Percentiles rank a stretch among this genome's conserved stretches.
Evolutionary conservation across 139 green algal genomes (phyloP).

Genomic region (Zygnema cylindricum): DNA sequence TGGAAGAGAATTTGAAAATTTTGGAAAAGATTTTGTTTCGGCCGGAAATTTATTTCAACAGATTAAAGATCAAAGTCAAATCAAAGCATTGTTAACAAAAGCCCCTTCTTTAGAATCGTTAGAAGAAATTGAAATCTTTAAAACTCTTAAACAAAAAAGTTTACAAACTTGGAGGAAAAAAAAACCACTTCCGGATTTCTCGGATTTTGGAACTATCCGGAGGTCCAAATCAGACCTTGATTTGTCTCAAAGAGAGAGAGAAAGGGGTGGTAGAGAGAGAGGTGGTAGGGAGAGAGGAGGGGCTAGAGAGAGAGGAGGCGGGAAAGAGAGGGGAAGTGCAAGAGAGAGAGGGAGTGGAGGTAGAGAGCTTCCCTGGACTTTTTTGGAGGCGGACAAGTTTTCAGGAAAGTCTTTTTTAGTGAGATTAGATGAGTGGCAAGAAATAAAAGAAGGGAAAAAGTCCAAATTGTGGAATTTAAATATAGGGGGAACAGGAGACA

Average conservation of each 20-base stretch:
- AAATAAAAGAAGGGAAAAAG: neutral
- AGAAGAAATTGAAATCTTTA: slow-evolving; percentile 12
- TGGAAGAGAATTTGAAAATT: too few species aligned
- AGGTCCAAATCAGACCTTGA: neutral
- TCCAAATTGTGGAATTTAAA: neutral
- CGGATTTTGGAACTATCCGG: neutral
- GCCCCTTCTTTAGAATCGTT: slow-evolving; percentile 6
- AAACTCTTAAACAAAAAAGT: neutral
- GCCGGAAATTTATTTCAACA: slow-evolving; percentile 22
- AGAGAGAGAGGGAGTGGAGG: neutral
- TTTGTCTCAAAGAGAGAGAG: neutral
- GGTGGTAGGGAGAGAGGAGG: too few species aligned
- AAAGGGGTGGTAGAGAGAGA: neutral
- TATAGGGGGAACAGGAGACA: neutral
- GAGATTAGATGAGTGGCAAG: slow-evolving; percentile 36
- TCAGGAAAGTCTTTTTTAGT: slow-evolving; percentile 9
- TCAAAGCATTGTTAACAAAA: neutral
- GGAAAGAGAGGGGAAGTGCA: neutral
- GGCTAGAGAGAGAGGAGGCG: too few species aligned
- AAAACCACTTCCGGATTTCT: neutral
- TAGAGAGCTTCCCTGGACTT: neutral
- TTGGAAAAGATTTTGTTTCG: slow-evolving; percentile 13
- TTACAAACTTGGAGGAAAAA: neutral
- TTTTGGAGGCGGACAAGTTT: slow-evolving; percentile 8
- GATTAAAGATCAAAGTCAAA: slow-evolving; percentile 16